Percentiles rank a stretch among this genome's conserved stretches.
phyloP scores from a whole-genome alignment of 1,284 basidiomycete species.

The Polyporus tsugae region DNA sequence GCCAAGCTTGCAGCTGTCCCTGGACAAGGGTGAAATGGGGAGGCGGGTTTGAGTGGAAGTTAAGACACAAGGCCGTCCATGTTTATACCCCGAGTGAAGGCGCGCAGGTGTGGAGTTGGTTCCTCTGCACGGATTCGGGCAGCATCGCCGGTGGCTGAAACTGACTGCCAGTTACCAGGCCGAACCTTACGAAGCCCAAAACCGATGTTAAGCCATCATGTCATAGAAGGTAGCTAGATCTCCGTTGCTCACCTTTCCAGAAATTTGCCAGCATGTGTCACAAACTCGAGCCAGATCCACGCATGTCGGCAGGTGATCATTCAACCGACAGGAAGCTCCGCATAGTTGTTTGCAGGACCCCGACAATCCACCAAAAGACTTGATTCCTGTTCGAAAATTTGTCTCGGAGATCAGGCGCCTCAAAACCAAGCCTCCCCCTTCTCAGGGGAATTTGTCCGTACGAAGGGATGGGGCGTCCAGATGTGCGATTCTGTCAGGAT shows the following conservation, averaged over 20 bases:
- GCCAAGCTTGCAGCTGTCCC: conserved; percentile 13
- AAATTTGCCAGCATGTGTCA: conserved; percentile 22
- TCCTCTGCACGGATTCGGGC: conserved; percentile 6
- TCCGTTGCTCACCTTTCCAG: conserved; percentile 5
- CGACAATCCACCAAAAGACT: not conserved
- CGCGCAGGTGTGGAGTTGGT: conserved; percentile 26
- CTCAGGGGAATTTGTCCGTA: not conserved
- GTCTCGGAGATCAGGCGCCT: not conserved
- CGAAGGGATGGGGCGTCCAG: not conserved
- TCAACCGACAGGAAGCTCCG: conserved; percentile 19
- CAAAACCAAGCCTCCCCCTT: not conserved
- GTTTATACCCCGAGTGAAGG: conserved; percentile 26
- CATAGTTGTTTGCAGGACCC: conserved; percentile 12
- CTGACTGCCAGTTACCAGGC: conserved; percentile 5
- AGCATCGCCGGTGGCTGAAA: conserved; percentile 10
- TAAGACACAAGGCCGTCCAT: not conserved
- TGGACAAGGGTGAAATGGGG: conserved; percentile 14
- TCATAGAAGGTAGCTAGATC: conserved; percentile 9
- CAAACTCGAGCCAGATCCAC: conserved; percentile 21
- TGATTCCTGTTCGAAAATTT: not conserved
- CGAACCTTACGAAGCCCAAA: conserved; percentile 13
- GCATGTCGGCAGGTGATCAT: conserved; percentile 25
- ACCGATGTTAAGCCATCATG: conserved; percentile 31
- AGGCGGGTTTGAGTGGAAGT: conserved; percentile 12
- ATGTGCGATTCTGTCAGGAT: not conserved